Conservation (phyloP, 345 rosid genomes). For the Corchorus olitorius region DNA sequence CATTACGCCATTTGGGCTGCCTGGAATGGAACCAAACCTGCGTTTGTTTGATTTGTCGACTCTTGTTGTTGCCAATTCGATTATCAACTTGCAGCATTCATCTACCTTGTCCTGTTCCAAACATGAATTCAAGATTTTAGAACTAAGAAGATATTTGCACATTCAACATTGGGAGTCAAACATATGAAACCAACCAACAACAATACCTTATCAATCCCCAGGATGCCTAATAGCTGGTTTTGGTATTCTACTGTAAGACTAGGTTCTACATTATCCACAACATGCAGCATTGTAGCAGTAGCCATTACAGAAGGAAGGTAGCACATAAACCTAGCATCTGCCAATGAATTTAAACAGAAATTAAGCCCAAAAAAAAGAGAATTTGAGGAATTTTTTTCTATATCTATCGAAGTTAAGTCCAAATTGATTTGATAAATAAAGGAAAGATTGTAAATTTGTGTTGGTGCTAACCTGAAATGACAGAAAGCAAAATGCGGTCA, state of each 20-base stretch:
- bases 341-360: not conserved
- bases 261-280: constrained; percentile 42
- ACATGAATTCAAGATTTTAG: constrained; percentile 10
- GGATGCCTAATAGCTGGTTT: constrained; percentile 47
- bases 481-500: constrained; percentile 42
- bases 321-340: constrained; percentile 54
- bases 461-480: constrained; percentile 48
- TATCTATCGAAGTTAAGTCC: not conserved
- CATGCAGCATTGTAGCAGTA: constrained; percentile 59
- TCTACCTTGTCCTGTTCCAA: constrained; percentile 51
- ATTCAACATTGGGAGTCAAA: constrained; percentile 3
- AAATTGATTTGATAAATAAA: not conserved
- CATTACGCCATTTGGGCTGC: constrained; percentile 72
- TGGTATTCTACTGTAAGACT: constrained; percentile 39
- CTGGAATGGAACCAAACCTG: constrained; percentile 48
- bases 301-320: constrained; percentile 64
- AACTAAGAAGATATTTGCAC: not conserved
- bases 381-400: not conserved
- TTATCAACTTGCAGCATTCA: constrained; percentile 46
- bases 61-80: constrained; percentile 35
- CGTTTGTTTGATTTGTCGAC: constrained; percentile 42
- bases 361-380: not conserved
- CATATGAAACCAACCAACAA: not conserved
- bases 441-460: not conserved
- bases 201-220: constrained; percentile 52